A percentile compares a stretch with the other conserved stretches of the same genome.
Evolutionary conservation across 2,329 filamentous ascomycete species (phyloP).

Genomic region (Plenodomus tracheiphilus): DNA sequence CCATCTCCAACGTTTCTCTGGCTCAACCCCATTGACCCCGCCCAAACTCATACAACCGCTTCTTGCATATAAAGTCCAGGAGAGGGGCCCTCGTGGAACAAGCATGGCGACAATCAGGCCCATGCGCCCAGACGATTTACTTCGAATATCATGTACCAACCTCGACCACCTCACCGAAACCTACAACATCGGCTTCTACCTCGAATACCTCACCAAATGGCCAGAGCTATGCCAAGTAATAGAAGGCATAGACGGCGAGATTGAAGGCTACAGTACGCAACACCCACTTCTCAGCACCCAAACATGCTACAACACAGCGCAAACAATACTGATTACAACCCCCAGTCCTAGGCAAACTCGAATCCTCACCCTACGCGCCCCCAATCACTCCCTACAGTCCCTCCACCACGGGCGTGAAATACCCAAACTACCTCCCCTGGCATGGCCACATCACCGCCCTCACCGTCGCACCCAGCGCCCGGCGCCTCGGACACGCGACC

Average conservation of each 20-base stretch:
- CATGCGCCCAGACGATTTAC: slow-evolving; percentile 70
- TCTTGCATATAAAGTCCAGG: background rate
- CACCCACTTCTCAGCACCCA: too few species aligned
- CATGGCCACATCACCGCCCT: slow-evolving; percentile 97
- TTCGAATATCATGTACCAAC: slow-evolving; percentile 91
- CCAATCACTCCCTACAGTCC: slow-evolving; percentile 73
- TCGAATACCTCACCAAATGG: slow-evolving; percentile 95
- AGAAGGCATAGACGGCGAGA: slow-evolving; percentile 81
- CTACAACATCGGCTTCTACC: slow-evolving; percentile 93
- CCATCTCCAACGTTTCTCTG: slow-evolving; percentile 1
- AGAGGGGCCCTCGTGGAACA: background rate
- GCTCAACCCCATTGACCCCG: background rate
- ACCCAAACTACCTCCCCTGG: slow-evolving; percentile 88
- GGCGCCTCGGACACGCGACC: slow-evolving; percentile 84
- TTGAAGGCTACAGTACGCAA: slow-evolving; percentile 86
- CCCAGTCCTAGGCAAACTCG: slow-evolving; percentile 93
- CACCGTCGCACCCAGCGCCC: slow-evolving; percentile 84
- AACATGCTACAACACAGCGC: too few species aligned
- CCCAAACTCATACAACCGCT: slow-evolving; percentile 2
- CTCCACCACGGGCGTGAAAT: slow-evolving; percentile 40
- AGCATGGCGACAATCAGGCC: slow-evolving; percentile 81
- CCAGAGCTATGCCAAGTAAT: slow-evolving; percentile 92
- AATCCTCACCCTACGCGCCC: slow-evolving; percentile 74
- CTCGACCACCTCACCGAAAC: slow-evolving; percentile 97
- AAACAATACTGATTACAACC: background rate